phyloP scores from a whole-genome alignment of 1,284 basidiomycete genomes.

The Ceraceosorus guamensis region DNA sequence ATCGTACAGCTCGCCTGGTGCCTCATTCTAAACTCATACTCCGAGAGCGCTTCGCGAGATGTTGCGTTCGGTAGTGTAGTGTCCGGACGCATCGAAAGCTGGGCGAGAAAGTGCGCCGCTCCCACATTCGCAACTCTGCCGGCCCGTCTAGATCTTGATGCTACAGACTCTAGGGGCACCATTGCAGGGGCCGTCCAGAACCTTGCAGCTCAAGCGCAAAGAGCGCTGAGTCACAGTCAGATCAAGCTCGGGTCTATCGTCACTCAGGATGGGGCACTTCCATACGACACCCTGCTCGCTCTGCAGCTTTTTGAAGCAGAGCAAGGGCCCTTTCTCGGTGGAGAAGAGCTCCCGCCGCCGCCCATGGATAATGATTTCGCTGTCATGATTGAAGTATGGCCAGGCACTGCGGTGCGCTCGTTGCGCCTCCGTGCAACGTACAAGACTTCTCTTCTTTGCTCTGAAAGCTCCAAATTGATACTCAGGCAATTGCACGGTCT shows the following conservation, averaged over 20 bases:
- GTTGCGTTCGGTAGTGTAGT: slow-evolving; percentile 13
- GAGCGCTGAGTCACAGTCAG: slow-evolving; percentile 9
- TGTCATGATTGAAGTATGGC: slow-evolving; percentile 16
- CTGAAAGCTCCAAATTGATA: neutral
- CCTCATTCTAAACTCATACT: neutral
- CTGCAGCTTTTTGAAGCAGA: slow-evolving; percentile 8
- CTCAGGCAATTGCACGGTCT: no score
- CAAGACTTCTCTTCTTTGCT: slow-evolving; percentile 3
- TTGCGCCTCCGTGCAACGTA: slow-evolving; percentile 7
- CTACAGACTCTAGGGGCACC: neutral
- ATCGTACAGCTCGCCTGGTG: slow-evolving; percentile 1
- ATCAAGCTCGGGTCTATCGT: slow-evolving; percentile 12
- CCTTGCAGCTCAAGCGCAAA: slow-evolving; percentile 2
- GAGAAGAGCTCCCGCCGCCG: slow-evolving; percentile 8
- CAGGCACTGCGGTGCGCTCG: slow-evolving; percentile 1
- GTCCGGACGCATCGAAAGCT: slow-evolving; percentile 10
- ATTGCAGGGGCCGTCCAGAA: slow-evolving; percentile 1
- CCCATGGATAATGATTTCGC: slow-evolving; percentile 17
- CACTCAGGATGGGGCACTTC: slow-evolving; percentile 4
- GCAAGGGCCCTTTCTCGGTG: neutral
- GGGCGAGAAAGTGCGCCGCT: slow-evolving; percentile 6
- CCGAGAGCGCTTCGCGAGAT: neutral
- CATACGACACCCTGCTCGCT: slow-evolving; percentile 16
- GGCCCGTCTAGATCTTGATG: slow-evolving; percentile 5
- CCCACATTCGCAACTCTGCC: slow-evolving; percentile 16